Evolutionary conservation across 306 rosid genomes (phyloP).

Genomic region (Glycine latifolia): DNA sequence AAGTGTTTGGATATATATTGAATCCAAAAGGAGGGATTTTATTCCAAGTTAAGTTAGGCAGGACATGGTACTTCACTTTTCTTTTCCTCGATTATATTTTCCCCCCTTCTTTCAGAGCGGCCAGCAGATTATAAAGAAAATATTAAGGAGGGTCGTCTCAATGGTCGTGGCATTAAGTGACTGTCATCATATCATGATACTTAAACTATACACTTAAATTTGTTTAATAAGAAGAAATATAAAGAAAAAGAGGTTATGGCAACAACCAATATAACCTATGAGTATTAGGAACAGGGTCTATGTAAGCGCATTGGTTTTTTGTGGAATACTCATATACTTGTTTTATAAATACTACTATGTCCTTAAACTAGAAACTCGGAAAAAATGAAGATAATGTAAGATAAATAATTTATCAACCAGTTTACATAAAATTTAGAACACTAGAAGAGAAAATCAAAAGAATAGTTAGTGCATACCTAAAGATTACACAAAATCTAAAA

Average conservation of each 20-base stretch:
- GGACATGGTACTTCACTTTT: slow-evolving; percentile 26
- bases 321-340: too few species aligned
- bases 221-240: slow-evolving; percentile 15
- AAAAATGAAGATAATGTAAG: too few species aligned
- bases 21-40: slow-evolving; percentile 37
- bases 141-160: slow-evolving; percentile 20
- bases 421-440: too few species aligned
- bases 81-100: not conserved
- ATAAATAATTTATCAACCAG: too few species aligned
- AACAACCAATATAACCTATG: slow-evolving; percentile 22
- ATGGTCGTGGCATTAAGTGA: slow-evolving; percentile 40
- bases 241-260: slow-evolving; percentile 23
- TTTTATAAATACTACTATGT: not conserved
- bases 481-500: too few species aligned
- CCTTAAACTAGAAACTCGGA: not conserved
- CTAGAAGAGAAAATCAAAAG: too few species aligned
- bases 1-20: slow-evolving; percentile 36
- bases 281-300: not conserved
- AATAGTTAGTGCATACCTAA: too few species aligned
- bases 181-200: slow-evolving; percentile 43
- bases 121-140: slow-evolving; percentile 25
- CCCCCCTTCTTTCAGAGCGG: not conserved
- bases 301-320: not conserved
- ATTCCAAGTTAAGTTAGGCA: slow-evolving; percentile 39
- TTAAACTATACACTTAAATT: slow-evolving; percentile 18